Conservation (phyloP, 208 protist genomes). For the Trypanosoma cruzi region DNA sequence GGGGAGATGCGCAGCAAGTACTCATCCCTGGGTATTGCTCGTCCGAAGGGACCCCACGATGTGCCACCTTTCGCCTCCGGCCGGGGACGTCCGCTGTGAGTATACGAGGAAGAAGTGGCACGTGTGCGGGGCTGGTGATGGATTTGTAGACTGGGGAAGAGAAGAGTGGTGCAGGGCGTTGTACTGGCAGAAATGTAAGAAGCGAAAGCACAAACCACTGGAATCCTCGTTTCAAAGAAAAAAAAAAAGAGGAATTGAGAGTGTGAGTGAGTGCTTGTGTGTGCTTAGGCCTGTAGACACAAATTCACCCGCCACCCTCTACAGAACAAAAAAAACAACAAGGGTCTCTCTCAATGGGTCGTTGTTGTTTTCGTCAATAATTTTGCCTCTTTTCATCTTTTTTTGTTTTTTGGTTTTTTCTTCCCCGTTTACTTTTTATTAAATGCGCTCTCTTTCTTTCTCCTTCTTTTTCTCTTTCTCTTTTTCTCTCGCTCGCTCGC, state of each 20-base stretch:
- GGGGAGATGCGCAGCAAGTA: constrained; percentile 50
- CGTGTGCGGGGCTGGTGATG: neutral
- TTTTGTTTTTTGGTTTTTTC: no score
- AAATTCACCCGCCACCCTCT: neutral
- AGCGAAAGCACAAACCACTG: neutral
- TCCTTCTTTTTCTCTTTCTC: no score
- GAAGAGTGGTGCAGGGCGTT: neutral
- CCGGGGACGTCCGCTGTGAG: constrained; percentile 62
- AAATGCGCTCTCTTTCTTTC: neutral
- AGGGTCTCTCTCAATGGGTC: constrained; percentile 2
- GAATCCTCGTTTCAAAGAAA: no score
- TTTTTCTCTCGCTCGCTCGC: neutral
- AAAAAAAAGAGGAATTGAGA: no score
- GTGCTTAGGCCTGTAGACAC: neutral
- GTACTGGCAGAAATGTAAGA: neutral
- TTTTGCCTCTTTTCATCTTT: neutral
- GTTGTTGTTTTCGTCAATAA: neutral
- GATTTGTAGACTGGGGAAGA: neutral
- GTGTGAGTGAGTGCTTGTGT: no score
- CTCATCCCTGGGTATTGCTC: constrained; percentile 45
- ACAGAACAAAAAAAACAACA: constrained; percentile 12
- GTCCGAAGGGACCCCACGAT: constrained; percentile 61
- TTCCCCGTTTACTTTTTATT: no score
- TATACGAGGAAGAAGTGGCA: neutral
- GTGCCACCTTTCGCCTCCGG: constrained; percentile 58